Evolutionary conservation across 106 monocot genomes (phyloP), one percentile per base, ranked within the genome.

Genomic region (Allium sativum): DNA sequence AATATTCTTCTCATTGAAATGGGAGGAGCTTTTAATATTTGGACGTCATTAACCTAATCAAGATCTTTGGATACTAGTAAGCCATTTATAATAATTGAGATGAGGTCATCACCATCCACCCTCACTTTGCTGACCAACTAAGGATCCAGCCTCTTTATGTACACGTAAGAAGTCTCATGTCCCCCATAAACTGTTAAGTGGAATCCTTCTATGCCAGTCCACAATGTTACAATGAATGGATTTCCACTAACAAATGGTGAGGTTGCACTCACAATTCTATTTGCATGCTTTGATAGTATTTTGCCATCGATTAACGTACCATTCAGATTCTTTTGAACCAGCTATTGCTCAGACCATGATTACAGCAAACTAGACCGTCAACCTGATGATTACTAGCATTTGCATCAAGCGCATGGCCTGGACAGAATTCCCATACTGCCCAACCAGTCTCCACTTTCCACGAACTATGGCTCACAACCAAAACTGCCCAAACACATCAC

Each of bases 121-220:
- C 68, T 78, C 20, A 88, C 81, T 61, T 64, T 70, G 61, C 59
- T 84, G 41, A 77, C 84, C 14, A 76, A 70, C 93, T 88, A 93
- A 20, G 87, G 93, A 13, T 93, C 93, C 47, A 93, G 79, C n/a
- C 75, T 84, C 88, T 88, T 81, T 62, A 78, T 81, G 68, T 88
- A 93, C 16, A 74, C 53, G 45, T 79, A 93, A 13, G 87, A 88
- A 44, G 79, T 84, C 50, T 88, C 88, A 48, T 93, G 93, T 67
- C 73, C 76, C 67, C 93, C 93, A 69, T 93, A 88, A 9, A 93
- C 84, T 47, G 78, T 88, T 74, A 93, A 75, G 55, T 93, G 93
- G 58, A 93, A 93, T 18, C 93, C 93, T 45, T 93, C 84, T 9
- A 65, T 12, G 31, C 88, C 88, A 12, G 77, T 82, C 93, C 93